Evolutionary conservation across 1,284 basidiomycete genomes (phyloP).

Genomic region (Ustilago shanxiensis): DNA sequence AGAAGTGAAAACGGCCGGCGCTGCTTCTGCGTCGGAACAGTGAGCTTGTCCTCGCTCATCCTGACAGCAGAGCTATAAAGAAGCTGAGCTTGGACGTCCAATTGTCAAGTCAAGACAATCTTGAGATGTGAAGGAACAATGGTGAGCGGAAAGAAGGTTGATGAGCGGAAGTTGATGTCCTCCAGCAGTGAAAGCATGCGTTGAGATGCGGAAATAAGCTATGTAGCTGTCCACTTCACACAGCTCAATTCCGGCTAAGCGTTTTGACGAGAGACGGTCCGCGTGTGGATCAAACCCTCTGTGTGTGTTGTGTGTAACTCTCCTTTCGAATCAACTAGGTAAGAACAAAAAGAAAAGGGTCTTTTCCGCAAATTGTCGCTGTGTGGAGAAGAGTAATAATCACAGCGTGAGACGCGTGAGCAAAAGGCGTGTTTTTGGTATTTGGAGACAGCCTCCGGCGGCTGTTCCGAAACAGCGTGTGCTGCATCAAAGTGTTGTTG

Average conservation of each 20-base stretch:
- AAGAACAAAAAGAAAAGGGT: neutral
- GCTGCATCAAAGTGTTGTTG: neutral
- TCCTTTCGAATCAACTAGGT: too few relatives aligned
- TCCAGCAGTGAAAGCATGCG: neutral
- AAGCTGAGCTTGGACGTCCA: neutral
- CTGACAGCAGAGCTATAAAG: neutral
- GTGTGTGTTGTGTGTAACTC: too few relatives aligned
- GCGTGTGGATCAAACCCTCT: too few relatives aligned
- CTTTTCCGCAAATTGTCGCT: neutral
- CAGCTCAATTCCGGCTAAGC: too few relatives aligned
- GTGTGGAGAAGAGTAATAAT: neutral
- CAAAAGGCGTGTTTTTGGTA: constrained; percentile 5
- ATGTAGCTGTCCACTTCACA: too few relatives aligned
- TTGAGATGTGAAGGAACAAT: neutral
- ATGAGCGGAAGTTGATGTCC: neutral
- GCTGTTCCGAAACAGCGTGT: constrained; percentile 19
- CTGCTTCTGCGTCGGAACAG: constrained; percentile 8
- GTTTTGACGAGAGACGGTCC: too few relatives aligned
- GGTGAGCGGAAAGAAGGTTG: constrained; percentile 6
- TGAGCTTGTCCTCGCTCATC: constrained; percentile 28
- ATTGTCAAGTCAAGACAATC: neutral
- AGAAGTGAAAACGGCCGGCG: constrained; percentile 14
- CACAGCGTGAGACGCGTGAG: constrained; percentile 8
- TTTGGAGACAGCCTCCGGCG: constrained; percentile 12
- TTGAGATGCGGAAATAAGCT: constrained; percentile 2